Base-by-base conservation (phyloP, 306 rosid species). In the Trifolium pratense region DNA sequence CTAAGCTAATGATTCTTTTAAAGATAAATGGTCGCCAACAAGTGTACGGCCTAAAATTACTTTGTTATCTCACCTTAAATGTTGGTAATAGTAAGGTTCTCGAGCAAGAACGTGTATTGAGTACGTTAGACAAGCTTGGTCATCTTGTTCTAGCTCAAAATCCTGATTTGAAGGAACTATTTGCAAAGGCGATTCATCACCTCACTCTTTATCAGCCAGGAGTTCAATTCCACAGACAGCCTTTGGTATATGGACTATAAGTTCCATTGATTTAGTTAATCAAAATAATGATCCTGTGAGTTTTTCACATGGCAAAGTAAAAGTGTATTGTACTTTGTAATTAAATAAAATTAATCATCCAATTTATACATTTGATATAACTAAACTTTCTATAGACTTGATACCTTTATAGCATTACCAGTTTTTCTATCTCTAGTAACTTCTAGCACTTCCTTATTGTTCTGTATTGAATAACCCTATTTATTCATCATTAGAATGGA, bases 121-220 rank as follows among this genome's bases (percentile, higher is more conserved):
- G 72, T 80, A 89, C 87, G 17, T 82, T 91, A 0, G 93, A 89
- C 85, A 88, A 80, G 48, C 82, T 74, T 23, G 92, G 87, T 46
- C 94, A 92, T 68, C 74, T 84, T 60, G 87, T 84, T 51, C 29
- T 83, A 66, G 76, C 91, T 71, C 97, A 87, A 32, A 58, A 80
- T 79, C 90, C 96, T 5, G 90, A 80, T 29, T 63, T 88, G 85
- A 88, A 65, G 73, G 98, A 88, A 6, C 77, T 91, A 71, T 73
- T 73, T 11, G 71, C 80, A 8, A 80, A 80, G 39, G 94, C 98
- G 65, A 76, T 91, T 39, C 89, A 89, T 78, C 87, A 88, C 64
- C 98, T 91, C 68, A 86, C 88, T 61, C 96, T 93, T 77, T 91
- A 85, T 80, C 98, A 93, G 82, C 66, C 93, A 0, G 96, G 96